Evolutionary conservation across 306 rosid species (phyloP).

Genomic region (Mimosa bimucronata): DNA sequence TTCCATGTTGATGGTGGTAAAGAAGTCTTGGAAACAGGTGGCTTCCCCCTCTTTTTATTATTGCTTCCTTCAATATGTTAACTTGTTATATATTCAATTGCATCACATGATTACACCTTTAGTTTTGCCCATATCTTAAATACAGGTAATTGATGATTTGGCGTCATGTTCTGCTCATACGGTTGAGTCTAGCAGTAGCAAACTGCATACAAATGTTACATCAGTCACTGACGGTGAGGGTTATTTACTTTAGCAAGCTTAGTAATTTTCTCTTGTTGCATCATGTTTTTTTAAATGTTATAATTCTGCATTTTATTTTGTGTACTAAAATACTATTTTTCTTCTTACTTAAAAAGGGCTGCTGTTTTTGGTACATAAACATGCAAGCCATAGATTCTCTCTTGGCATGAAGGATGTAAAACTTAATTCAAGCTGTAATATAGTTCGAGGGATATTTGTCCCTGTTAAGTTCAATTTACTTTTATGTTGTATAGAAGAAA

Average conservation of each 20-base stretch:
- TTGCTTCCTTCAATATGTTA: conserved; percentile 26
- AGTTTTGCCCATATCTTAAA: conserved; percentile 35
- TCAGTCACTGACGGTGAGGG: conserved; percentile 54
- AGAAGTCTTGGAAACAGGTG: conserved; percentile 83
- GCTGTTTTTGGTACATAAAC: background rate
- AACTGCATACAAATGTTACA: conserved; percentile 44
- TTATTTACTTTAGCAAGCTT: conserved; percentile 13
- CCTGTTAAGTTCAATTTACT: conserved; percentile 10
- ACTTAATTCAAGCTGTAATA: background rate
- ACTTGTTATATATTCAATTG: conserved; percentile 4
- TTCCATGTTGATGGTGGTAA: conserved; percentile 61
- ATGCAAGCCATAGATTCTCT: conserved; percentile 11
- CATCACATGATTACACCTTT: conserved; percentile 22
- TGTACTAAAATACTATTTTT: background rate
- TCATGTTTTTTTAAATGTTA: conserved; percentile 8
- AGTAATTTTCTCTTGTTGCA: conserved; percentile 3
- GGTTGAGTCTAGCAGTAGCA: conserved; percentile 52
- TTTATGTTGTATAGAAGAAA: conserved; percentile 4
- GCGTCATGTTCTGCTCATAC: conserved; percentile 57
- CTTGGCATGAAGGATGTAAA: too few species aligned
- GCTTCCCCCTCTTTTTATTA: conserved; percentile 23
- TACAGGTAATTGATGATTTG: conserved; percentile 74
- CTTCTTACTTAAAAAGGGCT: too few species aligned
- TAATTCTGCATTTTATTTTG: conserved; percentile 33
- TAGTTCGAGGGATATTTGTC: conserved; percentile 29